phyloP scores from a whole-genome alignment of 1,284 basidiomycete species.

The Agroathelia rolfsii region DNA sequence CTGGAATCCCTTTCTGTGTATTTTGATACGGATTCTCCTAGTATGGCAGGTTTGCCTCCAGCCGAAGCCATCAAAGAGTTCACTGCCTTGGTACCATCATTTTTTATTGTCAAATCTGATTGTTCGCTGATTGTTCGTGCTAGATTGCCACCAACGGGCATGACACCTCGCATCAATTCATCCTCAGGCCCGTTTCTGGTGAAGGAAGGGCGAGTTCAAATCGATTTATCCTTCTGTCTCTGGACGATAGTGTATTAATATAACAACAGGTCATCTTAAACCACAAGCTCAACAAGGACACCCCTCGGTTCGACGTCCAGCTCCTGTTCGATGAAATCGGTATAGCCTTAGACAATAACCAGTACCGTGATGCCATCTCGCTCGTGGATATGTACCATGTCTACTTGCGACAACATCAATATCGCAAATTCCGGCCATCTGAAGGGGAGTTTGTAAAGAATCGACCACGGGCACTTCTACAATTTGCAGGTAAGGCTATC shows the following conservation, averaged over 20 bases:
- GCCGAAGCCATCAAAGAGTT: slow-evolving; percentile 73
- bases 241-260: slow-evolving; percentile 2
- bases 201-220: slow-evolving; percentile 69
- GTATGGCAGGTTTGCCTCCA: slow-evolving; percentile 64
- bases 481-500: slow-evolving; percentile 81
- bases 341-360: slow-evolving; percentile 86
- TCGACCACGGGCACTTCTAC: slow-evolving; percentile 63
- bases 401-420: slow-evolving; percentile 87
- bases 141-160: slow-evolving; percentile 59
- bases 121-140: slow-evolving; percentile 3
- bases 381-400: slow-evolving; percentile 97
- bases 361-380: slow-evolving; percentile 92
- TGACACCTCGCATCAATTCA: slow-evolving; percentile 77
- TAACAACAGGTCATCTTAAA: slow-evolving; percentile 69
- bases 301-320: slow-evolving; percentile 83
- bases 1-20: slow-evolving; percentile 87
- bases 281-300: slow-evolving; percentile 61
- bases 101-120: background rate
- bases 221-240: slow-evolving; percentile 3
- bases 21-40: slow-evolving; percentile 89
- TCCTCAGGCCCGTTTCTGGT: slow-evolving; percentile 93
- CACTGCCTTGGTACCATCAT: slow-evolving; percentile 52
- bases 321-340: slow-evolving; percentile 93
- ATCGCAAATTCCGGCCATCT: slow-evolving; percentile 70
- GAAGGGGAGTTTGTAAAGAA: slow-evolving; percentile 56